Evolutionary conservation across 208 protist species (phyloP).

Genomic region (Novymonas esmeraldas): DNA sequence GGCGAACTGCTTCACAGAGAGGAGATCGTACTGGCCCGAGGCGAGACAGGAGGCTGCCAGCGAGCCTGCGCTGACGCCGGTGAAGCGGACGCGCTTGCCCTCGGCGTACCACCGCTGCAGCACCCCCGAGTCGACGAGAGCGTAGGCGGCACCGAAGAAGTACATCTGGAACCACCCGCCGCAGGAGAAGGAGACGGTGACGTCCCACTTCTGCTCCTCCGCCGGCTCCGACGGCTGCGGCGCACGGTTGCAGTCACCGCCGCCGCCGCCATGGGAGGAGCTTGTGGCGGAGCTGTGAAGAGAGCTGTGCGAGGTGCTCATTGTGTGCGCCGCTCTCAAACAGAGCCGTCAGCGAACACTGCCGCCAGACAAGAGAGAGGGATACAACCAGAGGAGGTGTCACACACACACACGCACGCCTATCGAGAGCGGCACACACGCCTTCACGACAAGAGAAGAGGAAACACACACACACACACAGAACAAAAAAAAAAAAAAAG

Average conservation of each 20-base stretch:
- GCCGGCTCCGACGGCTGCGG: not conserved
- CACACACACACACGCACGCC: not conserved
- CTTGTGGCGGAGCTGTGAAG: not conserved
- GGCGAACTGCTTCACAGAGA: conserved; percentile 44
- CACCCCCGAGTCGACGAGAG: conserved; percentile 68
- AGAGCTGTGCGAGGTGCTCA: not conserved
- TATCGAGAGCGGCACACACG: not conserved
- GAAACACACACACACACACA: not conserved
- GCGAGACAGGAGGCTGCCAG: conserved; percentile 56
- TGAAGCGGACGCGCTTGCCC: conserved; percentile 68
- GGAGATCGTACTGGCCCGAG: conserved; percentile 46
- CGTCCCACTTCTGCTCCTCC: conserved; percentile 33
- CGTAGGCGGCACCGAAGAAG: conserved; percentile 76
- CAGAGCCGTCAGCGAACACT: not conserved
- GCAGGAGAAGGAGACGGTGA: conserved; percentile 77
- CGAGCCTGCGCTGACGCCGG: conserved; percentile 59
- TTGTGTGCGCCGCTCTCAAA: not conserved
- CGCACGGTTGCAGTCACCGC: not conserved
- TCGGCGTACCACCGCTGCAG: conserved; percentile 45
- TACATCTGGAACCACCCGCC: conserved; percentile 86
- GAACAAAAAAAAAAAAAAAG: not conserved
- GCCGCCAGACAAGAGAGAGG: not conserved
- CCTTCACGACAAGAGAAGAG: not conserved
- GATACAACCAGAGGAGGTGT: not conserved
- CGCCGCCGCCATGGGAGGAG: not conserved